Evolutionary conservation across 176 grass and related monocot species (phyloP), one percentile per base, ranked within the genome.

Genomic region (Coix lacrymajobi): DNA sequence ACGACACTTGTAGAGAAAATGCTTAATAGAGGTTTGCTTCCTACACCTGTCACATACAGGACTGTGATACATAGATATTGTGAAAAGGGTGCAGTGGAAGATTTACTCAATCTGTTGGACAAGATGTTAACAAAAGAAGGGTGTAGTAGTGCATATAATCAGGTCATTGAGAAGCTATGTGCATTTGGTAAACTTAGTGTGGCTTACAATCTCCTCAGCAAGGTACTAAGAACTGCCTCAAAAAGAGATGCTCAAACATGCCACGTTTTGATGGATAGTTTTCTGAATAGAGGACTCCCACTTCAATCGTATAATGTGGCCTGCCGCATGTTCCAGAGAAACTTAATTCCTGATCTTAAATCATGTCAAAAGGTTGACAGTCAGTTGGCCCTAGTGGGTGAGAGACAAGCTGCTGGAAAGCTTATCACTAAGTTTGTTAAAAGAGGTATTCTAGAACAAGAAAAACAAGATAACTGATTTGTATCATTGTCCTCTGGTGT

Each of bases 1-100:
- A 95, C 76, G 16, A 78, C 73, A 38, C 87, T 98, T 84, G 74
- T 95, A 68, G 79, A 93, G 64, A 95, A 89, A 63, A 98, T 98
- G 92, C 87, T 98, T n/a, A 88, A 91, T 32, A 86, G 92, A 88
- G 92, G 92, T 46, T 87, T 98, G 79, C 66, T 86, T 11, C 96
- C 96, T 62, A 88, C 89, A 69, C 96, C 87, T 58, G 90, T 98
- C 77, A 98, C 92, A 82, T 98, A 93, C 69, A 94, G 90, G 80
- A 93, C 87, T 46, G 84, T 98, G 40, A 98, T 95, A 89, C 96
- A 98, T 90, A 91, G 86, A 49, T 95, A 90, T 75, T 98, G 96
- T 81, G 86, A 83, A 57, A 95, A 79, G 70, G 90, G 72, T 73
- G 73, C 62, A 77, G 82, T 95, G 66, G 90, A 98, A 82, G 90